Conservation (phyloP, 176 grass and related monocot species). For the Juncus inflexus region DNA sequence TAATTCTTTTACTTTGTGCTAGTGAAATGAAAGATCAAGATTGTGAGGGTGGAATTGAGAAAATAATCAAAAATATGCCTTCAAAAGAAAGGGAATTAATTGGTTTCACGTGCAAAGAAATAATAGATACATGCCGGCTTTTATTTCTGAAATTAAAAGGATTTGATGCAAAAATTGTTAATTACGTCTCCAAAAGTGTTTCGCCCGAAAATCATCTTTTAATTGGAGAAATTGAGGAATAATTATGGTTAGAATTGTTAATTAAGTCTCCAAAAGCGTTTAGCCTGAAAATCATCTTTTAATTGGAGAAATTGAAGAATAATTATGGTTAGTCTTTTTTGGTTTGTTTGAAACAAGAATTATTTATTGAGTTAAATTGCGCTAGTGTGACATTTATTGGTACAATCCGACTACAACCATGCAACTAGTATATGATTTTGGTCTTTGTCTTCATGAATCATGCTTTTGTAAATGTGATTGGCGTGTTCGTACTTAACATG, state of each 20-base stretch:
- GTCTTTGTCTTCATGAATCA: too few species aligned
- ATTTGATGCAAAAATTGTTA: constrained; percentile 55
- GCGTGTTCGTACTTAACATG: too few species aligned
- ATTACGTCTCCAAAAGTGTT: constrained; percentile 57
- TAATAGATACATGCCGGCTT: constrained; percentile 55
- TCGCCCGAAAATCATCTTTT: constrained; percentile 85
- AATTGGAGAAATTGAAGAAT: constrained; percentile 44
- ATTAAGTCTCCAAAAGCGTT: constrained; percentile 57
- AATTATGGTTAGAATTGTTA: constrained; percentile 52
- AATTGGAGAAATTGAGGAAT: constrained; percentile 33
- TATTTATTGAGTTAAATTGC: too few species aligned
- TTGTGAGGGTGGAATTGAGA: constrained; percentile 34
- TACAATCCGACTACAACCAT: too few species aligned
- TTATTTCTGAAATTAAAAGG: constrained; percentile 55
- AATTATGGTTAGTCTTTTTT: too few species aligned
- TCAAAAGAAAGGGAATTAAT: constrained; percentile 42
- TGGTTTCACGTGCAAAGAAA: constrained; percentile 87
- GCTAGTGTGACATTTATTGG: too few species aligned
- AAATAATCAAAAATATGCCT: constrained; percentile 48
- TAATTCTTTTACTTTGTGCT: background rate
- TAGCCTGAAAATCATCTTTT: constrained; percentile 83
- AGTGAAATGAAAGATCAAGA: constrained; percentile 32
- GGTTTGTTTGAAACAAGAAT: too few species aligned
- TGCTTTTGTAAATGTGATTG: too few species aligned
- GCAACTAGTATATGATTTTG: too few species aligned